Evolutionary conservation across 345 rosid genomes (phyloP).

Genomic region (Eucalyptus tenuipes): DNA sequence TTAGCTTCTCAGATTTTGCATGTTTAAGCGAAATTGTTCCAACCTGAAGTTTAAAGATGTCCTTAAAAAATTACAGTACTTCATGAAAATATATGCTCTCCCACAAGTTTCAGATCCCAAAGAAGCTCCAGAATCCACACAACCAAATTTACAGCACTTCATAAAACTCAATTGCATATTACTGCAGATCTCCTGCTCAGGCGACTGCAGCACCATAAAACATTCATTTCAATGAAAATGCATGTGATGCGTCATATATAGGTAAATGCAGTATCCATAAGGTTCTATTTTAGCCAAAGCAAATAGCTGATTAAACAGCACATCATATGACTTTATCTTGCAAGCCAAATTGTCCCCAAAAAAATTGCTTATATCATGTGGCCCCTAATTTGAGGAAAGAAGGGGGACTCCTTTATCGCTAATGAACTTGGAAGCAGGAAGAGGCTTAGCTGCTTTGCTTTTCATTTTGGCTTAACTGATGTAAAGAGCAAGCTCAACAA

Average conservation of each 20-base stretch:
- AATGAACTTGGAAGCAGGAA: not conserved
- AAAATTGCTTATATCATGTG: not conserved
- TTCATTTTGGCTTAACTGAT: not conserved
- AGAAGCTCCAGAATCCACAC: no score
- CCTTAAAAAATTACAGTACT: not conserved
- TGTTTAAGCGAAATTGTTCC: not conserved
- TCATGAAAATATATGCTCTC: no score
- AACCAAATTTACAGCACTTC: not conserved
- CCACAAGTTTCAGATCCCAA: no score
- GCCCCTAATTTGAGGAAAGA: not conserved
- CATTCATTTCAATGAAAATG: not conserved
- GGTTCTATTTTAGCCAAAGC: not conserved
- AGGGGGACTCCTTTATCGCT: not conserved
- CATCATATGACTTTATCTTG: not conserved
- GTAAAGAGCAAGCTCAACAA: not conserved
- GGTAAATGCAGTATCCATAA: not conserved
- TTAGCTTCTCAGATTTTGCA: not conserved
- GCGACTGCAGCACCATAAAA: not conserved
- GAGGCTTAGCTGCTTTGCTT: not conserved
- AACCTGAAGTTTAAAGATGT: not conserved
- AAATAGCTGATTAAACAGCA: not conserved
- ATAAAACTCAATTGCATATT: not conserved
- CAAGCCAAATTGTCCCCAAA: not conserved
- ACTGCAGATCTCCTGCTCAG: not conserved
- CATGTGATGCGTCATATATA: not conserved